Base-by-base conservation (phyloP, 352 stramenopile genomes). In the Bremia lactucae region DNA sequence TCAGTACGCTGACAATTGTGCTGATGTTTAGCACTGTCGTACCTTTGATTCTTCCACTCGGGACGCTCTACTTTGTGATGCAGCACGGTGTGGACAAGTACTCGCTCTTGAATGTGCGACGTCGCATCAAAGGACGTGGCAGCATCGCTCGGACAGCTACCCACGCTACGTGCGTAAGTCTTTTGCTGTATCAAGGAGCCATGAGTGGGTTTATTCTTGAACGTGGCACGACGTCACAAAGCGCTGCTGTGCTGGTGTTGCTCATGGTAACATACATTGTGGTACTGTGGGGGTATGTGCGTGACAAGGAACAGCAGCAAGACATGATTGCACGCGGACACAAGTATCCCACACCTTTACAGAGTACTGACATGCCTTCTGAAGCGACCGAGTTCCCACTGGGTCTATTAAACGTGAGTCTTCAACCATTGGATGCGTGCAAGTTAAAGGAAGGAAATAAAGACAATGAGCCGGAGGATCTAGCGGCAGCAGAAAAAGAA, bases 151-250 rank as follows among this genome's bases (percentile, higher is more conserved):
- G 75, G 24, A 92, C 79, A 28, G 71, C 68, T 10, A 87, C 75
- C 10, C 79, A 92, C 54, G 76, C 72, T 14, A 89, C 76, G 4
- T 86, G 82, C 31, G 67, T 89, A 35, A 82, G 68, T 49, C 57
- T 92, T 34, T 53, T 92, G 13, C 68, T 92, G 36, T 92, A 92
- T 36, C 74, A 84, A 36, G 68, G 60, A 16, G 76, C 76, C 20
- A 92, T 92, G 79, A 79, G 70, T 23, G 79, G 79, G 20, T 92
- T 88, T 45, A 87, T 89, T 46, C 65, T 92, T 23, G 72, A 87
- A 29, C 65, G 76, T 4, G 79, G 76, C 48, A 87, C 79, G 14
- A 84, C 71, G 41, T 58, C 72, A 31, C 76, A 89, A 54, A 87
- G 67, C 56, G 66, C 64, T 13, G 68, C 61, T 9, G 68, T 92